phyloP scores from a whole-genome alignment of 2,329 filamentous ascomycete genomes.

The Cladophialophora exuberans region DNA sequence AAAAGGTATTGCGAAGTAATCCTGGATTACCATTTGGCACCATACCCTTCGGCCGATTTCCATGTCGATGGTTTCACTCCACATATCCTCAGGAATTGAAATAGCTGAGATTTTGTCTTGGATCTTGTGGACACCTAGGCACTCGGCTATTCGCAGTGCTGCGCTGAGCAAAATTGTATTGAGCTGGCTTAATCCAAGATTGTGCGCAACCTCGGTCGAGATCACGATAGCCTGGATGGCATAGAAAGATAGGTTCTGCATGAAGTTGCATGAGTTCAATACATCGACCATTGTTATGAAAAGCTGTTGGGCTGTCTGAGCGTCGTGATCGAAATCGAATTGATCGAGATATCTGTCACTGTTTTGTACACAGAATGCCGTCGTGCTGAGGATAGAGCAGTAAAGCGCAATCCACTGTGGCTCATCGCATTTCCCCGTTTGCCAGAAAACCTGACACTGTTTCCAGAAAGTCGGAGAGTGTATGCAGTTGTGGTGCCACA shows the following conservation, averaged over 20 bases:
- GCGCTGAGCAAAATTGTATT: conserved; percentile 42
- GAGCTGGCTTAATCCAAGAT: conserved; percentile 42
- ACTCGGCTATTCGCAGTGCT: conserved; percentile 43
- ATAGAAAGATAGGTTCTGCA: conserved; percentile 40
- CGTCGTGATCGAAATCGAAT: conserved; percentile 10
- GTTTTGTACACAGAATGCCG: not conserved
- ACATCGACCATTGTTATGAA: conserved; percentile 41
- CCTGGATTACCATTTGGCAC: conserved; percentile 3
- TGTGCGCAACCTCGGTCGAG: conserved; percentile 44
- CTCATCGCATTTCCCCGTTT: conserved; percentile 2
- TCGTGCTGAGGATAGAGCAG: not conserved
- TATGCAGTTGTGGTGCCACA: conserved; percentile 3
- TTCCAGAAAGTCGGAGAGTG: not conserved
- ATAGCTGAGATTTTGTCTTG: not conserved
- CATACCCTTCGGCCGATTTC: not conserved
- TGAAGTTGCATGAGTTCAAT: conserved; percentile 39
- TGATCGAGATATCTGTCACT: not conserved
- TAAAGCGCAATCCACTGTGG: conserved; percentile 1
- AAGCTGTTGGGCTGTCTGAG: conserved; percentile 35
- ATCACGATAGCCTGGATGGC: conserved; percentile 39
- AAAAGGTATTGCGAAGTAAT: conserved; percentile 32
- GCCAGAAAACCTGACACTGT: not conserved
- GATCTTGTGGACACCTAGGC: conserved; percentile 37
- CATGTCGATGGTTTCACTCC: conserved; percentile 38
- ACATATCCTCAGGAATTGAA: conserved; percentile 36